A percentile compares a stretch with the other conserved stretches of the same genome.
Conservation (phyloP, 1,284 basidiomycete species). For the Cerioporus squamosus region DNA sequence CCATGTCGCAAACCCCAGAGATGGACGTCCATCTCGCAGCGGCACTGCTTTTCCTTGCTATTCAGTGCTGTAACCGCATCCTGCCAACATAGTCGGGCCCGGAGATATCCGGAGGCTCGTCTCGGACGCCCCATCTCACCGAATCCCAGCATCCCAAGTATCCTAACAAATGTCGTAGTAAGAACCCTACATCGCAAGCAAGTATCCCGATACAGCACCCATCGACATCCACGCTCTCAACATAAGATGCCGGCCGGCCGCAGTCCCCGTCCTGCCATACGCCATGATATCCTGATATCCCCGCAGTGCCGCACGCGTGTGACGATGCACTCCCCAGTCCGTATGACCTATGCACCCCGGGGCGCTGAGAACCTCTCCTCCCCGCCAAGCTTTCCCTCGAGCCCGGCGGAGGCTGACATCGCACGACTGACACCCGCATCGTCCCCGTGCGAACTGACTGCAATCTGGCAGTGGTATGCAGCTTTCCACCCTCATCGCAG, state of each 20-base stretch:
- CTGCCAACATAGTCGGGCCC: background rate
- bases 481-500: too few species aligned
- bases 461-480: too few species aligned
- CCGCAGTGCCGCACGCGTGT: too few species aligned
- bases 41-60: background rate
- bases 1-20: background rate
- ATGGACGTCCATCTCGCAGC: too few species aligned
- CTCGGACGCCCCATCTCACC: too few species aligned
- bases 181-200: background rate
- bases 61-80: background rate
- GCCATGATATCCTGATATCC: background rate
- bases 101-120: too few species aligned
- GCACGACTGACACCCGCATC: background rate
- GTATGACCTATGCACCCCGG: too few species aligned
- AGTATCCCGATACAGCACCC: background rate
- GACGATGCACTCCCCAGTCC: background rate
- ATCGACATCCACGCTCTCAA: background rate
- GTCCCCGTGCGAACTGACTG: background rate
- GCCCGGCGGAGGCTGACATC: background rate
- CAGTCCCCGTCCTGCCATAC: background rate
- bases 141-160: background rate
- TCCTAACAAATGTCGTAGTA: background rate
- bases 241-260: constrained; percentile 1
- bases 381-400: background rate
- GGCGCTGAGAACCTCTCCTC: too few species aligned